A percentile compares a stretch with the other conserved stretches of the same genome.
Conservation (phyloP, 2,329 filamentous ascomycete species). For the Colletotrichum melonis region DNA sequence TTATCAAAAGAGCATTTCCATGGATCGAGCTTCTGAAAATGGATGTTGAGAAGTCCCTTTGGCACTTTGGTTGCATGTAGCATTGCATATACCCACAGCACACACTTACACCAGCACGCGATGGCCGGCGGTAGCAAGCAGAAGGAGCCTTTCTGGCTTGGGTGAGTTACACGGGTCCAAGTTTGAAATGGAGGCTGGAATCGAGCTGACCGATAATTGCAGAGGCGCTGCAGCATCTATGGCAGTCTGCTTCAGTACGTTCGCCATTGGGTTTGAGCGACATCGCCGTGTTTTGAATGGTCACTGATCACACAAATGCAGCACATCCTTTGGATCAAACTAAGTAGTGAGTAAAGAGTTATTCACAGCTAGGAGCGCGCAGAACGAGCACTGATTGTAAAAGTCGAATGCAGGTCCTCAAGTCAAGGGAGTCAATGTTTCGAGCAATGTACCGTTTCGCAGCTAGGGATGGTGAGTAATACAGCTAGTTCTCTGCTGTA, state of each 20-base stretch:
- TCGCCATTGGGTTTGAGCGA: not conserved
- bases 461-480: conserved; percentile 48
- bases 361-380: too few species aligned
- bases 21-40: not conserved
- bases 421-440: conserved; percentile 53
- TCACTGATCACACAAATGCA: conserved; percentile 28
- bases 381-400: not conserved
- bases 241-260: conserved; percentile 58
- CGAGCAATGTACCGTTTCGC: conserved; percentile 51
- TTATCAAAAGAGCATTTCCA: conserved; percentile 29
- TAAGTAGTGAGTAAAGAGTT: conserved; percentile 50
- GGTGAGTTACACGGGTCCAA: conserved; percentile 43
- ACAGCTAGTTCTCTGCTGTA: too few species aligned
- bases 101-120: not conserved
- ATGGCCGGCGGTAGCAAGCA: conserved; percentile 39
- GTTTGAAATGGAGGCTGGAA: accelerated
- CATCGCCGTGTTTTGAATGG: not conserved
- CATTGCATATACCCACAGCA: not conserved
- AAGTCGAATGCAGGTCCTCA: conserved; percentile 58
- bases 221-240: conserved; percentile 57
- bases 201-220: conserved; percentile 2
- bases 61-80: not conserved
- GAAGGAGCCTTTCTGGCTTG: conserved; percentile 58
- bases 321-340: conserved; percentile 58
- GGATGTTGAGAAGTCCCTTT: not conserved